Evolutionary conservation across 306 rosid genomes (phyloP), one percentile per base, ranked within the genome.

Genomic region (Pachyrhizus erosus): DNA sequence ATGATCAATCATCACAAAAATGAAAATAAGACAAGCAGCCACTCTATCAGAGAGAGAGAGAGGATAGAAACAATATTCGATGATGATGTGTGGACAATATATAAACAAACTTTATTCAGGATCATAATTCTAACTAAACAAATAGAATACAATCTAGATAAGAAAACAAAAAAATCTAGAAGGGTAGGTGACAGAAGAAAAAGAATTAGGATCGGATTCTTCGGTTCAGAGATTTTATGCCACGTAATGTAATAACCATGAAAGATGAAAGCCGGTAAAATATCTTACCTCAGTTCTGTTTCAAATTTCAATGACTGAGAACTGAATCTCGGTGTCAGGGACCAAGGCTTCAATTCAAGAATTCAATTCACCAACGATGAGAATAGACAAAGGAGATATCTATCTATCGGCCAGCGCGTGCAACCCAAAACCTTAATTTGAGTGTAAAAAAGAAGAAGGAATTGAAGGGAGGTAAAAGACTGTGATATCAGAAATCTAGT

Each of bases 321-420:
- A 27, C 57, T 75, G 82, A 75, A 87, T 79, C 79, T 54, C 51
- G 13, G 68, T 20, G 83, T 46, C 33, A 74, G 54, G 34, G 65
- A 58, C 65, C 65, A 58, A 13, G 5, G 66, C 3, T 58, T 26
- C n/a, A 15, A 61, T 61, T 61, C 4, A 29, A 61, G 24, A 15
- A 61, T 61, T 61, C 10, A 61, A 61, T 61, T 61, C 20, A 13
- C 18, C 9, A 60, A 0, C 1, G 37, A 7, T 7, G 49, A 43
- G 15, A 10, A 12, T 34, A 43, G 49, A 11, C 43, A 7, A 39
- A 2, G 43, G 43, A 1, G 43, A 39, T 39, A 39, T 33, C 37
- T 39, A 39, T 33, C 37, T 33, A 33, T 5, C 37, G 37, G 37
- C 37, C 37, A 33, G 27, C 61, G 61, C 61, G 26, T 18, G 61